phyloP scores from a whole-genome alignment of 495 filamentous ascomycete species.

The Annulohypoxylon maeteangense region DNA sequence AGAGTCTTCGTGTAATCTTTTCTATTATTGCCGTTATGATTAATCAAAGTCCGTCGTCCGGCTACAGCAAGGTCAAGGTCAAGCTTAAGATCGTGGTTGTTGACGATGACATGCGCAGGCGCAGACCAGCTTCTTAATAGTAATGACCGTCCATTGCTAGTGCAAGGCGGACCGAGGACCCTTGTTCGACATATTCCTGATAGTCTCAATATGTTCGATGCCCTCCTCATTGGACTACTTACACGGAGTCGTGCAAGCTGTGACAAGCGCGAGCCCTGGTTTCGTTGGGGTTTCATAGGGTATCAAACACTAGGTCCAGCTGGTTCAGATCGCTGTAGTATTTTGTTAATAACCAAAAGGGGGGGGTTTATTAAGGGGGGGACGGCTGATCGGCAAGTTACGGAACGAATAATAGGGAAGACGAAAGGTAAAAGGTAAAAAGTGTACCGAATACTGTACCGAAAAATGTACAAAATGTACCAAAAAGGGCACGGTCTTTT shows the following conservation, averaged over 20 bases:
- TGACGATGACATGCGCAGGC: constrained; percentile 31
- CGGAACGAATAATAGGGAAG: constrained; percentile 36
- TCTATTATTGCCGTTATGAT: constrained; percentile 36
- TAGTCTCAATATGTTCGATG: constrained; percentile 25
- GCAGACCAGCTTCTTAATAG: constrained; percentile 47
- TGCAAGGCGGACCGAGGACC: constrained; percentile 38
- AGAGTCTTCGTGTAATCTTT: constrained; percentile 39
- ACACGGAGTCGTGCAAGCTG: constrained; percentile 44
- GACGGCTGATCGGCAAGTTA: constrained; percentile 42
- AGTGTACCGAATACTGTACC: not conserved
- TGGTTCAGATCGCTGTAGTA: constrained; percentile 32
- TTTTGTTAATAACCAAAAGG: constrained; percentile 29
- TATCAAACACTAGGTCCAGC: constrained; percentile 42
- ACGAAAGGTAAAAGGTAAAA: constrained; percentile 17
- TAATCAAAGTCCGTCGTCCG: constrained; percentile 40
- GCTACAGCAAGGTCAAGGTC: constrained; percentile 14
- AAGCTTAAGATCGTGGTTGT: constrained; percentile 10
- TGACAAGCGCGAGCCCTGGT: constrained; percentile 39
- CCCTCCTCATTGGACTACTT: constrained; percentile 39
- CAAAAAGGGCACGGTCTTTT: constrained; percentile 29
- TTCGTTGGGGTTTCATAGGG: constrained; percentile 47
- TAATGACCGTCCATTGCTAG: constrained; percentile 35
- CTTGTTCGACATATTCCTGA: constrained; percentile 30
- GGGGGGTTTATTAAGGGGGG: constrained; percentile 26
- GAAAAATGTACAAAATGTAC: constrained; percentile 1